These are phyloP conservation scores for Ophiostoma triangulosporum DNA, from an alignment of 2,329 filamentous ascomycete species.

Conservation along the genomic window DNA sequence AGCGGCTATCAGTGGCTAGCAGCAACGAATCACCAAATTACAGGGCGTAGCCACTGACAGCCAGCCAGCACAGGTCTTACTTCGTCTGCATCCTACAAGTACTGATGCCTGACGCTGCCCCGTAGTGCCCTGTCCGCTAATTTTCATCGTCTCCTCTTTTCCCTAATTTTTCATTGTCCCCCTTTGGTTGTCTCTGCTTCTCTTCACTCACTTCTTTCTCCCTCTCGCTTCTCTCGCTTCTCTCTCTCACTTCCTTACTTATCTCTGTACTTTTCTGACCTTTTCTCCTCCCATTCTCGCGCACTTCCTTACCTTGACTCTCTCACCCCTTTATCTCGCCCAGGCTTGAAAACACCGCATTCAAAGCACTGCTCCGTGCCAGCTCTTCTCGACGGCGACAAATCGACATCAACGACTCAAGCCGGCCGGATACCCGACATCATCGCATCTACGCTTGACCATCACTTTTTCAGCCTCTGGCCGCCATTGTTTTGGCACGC, in stretches of 20 bases:
- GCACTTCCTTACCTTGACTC: neutral
- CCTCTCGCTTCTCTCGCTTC: neutral
- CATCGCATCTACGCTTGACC: neutral
- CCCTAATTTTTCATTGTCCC: neutral
- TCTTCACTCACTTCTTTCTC: neutral
- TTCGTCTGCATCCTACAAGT: too few species aligned
- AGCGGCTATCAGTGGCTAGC: too few species aligned
- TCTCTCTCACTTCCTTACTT: neutral
- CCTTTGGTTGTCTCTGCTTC: neutral
- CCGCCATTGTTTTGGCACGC: neutral
- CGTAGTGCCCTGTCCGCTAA: neutral
- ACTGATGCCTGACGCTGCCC: neutral
- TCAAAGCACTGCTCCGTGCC: too few species aligned
- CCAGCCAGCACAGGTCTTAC: too few species aligned
- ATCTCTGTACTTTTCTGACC: neutral
- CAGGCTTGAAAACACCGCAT: too few species aligned
- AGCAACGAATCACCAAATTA: neutral
- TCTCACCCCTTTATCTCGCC: neutral
- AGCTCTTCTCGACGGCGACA: neutral
- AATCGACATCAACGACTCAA: too few species aligned
- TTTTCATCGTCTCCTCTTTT: neutral
- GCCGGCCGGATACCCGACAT: too few species aligned
- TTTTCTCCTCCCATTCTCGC: neutral
- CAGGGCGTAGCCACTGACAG: neutral
- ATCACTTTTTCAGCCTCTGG: neutral